Evolutionary conservation across 495 filamentous ascomycete genomes (phyloP).

Genomic region (Aspergillus nidulans): DNA sequence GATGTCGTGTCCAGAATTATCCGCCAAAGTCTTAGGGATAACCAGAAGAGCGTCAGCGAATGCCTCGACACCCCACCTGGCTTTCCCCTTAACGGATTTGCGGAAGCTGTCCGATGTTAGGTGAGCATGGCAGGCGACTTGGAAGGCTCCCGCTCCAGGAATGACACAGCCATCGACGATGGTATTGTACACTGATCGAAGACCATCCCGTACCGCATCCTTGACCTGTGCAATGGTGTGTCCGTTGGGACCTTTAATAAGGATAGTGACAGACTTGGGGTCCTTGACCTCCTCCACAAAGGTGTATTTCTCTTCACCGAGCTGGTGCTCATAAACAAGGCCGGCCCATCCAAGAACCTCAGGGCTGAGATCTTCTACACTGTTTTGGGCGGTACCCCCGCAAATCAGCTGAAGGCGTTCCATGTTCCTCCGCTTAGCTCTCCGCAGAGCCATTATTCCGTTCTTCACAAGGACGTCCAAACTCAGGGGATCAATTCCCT

Average conservation of each 20-base stretch:
- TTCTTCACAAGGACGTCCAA: slow-evolving; percentile 97
- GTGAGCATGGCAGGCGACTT: slow-evolving; percentile 89
- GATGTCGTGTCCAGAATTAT: slow-evolving; percentile 93
- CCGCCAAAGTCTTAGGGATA: slow-evolving; percentile 95
- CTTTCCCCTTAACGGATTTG: slow-evolving; percentile 92
- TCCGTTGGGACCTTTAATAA: slow-evolving; percentile 96
- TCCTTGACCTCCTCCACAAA: slow-evolving; percentile 99
- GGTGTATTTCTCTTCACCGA: slow-evolving; percentile 98
- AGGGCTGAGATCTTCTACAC: slow-evolving; percentile 85
- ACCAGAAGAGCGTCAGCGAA: slow-evolving; percentile 91
- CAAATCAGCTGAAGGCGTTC: slow-evolving; percentile 93
- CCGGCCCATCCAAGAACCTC: slow-evolving; percentile 96
- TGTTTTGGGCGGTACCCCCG: slow-evolving; percentile 88
- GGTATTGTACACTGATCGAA: slow-evolving; percentile 96
- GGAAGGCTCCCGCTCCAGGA: slow-evolving; percentile 92
- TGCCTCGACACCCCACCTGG: slow-evolving; percentile 88
- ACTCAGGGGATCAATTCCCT: slow-evolving; percentile 95
- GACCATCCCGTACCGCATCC: slow-evolving; percentile 93
- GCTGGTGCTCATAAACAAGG: slow-evolving; percentile 91
- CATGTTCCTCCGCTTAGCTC: slow-evolving; percentile 98
- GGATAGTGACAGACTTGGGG: slow-evolving; percentile 94
- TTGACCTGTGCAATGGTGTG: slow-evolving; percentile 96
- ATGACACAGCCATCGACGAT: slow-evolving; percentile 95
- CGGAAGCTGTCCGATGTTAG: slow-evolving; percentile 75
- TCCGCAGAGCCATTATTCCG: slow-evolving; percentile 86